Conservation (phyloP, 2,329 filamentous ascomycete species). For the Colletotrichum sp. region DNA sequence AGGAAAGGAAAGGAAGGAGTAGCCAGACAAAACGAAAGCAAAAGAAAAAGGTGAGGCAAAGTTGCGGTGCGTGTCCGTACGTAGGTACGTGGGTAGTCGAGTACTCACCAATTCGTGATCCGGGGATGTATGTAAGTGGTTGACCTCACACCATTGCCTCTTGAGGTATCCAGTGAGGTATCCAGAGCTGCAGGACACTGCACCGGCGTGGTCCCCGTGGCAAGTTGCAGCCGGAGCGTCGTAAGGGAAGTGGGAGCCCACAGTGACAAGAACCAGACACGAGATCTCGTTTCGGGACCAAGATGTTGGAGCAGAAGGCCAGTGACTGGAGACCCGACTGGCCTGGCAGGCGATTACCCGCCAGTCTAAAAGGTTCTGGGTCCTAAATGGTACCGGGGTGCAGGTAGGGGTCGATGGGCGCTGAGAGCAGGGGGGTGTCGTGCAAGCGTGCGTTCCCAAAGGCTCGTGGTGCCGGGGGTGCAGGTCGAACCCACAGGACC, state of each 20-base stretch:
- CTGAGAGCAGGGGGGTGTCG: constrained; percentile 19
- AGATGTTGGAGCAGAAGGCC: constrained; percentile 19
- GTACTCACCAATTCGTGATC: constrained; percentile 16
- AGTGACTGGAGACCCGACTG: constrained; percentile 12
- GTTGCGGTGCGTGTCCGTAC: background rate
- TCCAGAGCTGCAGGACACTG: background rate
- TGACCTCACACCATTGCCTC: constrained; percentile 19
- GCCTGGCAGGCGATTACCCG: constrained; percentile 20
- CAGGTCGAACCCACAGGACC: constrained; percentile 21
- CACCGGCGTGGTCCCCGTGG: constrained; percentile 15
- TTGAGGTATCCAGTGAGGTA: constrained; percentile 1
- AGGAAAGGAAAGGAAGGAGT: background rate
- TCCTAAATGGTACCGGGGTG: constrained; percentile 14
- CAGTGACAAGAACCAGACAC: constrained; percentile 18
- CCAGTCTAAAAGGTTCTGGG: constrained; percentile 22
- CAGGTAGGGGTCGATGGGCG: constrained; percentile 15
- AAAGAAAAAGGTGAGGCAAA: background rate
- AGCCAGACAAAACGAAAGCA: background rate
- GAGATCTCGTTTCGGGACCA: constrained; percentile 23
- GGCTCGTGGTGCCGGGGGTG: constrained; percentile 17
- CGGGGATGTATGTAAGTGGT: background rate
- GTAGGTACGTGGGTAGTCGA: background rate
- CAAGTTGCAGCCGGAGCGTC: constrained; percentile 16
- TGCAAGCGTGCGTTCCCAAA: constrained; percentile 22
- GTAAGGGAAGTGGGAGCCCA: constrained; percentile 20